Evolutionary conservation across 2,329 filamentous ascomycete genomes (phyloP), one percentile per base, ranked within the genome.

Genomic region (Cryphonectria radicalis): DNA sequence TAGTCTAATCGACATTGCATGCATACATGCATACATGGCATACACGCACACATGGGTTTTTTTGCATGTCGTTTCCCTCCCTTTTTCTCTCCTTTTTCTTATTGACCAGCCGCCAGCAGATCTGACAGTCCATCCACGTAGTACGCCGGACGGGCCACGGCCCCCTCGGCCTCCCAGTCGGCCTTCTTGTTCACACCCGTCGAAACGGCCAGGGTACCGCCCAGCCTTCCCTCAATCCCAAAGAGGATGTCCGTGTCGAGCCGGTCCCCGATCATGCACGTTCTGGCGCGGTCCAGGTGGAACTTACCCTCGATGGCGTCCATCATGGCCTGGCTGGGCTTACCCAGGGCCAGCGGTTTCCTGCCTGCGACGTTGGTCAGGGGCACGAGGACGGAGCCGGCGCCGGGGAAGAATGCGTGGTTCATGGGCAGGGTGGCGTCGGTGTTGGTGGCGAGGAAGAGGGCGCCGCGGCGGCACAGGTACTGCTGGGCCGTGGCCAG

Each of bases 311-410:
- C 95, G 70, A 99, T 92, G 3, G 96, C 94, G 80, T 98, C 95
- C 95, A 99, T 97, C 96, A 99, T 99, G 4, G 95, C 95, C 84
- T 97, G 94, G 79, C 94, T 97, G 3, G 96, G 96, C 84, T 99
- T 99, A 0, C 96, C 96, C 57, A 98, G 84, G 3, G 93, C 90
- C 43, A 94, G 82, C 0, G 96, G 95, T 77, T 92, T 86, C 79
- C 89, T 82, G 25, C 85, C 86, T 4, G 88, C 85, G 85, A 93
- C 93, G 79, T 92, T 92, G 68, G 91, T 86, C 72, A 99, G 82
- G 1, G 94, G 93, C 37, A 93, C 90, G 66, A 91, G 91, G 74
- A 93, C 91, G 1, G 93, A 92, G 0, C 96, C 96, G 0, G 96
- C 96, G 8, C 96, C 96, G 1, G 96, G 94, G 82, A 99, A 98